Base-by-base conservation (phyloP, 2,329 filamentous ascomycete species). In the Claviceps purpurea region DNA sequence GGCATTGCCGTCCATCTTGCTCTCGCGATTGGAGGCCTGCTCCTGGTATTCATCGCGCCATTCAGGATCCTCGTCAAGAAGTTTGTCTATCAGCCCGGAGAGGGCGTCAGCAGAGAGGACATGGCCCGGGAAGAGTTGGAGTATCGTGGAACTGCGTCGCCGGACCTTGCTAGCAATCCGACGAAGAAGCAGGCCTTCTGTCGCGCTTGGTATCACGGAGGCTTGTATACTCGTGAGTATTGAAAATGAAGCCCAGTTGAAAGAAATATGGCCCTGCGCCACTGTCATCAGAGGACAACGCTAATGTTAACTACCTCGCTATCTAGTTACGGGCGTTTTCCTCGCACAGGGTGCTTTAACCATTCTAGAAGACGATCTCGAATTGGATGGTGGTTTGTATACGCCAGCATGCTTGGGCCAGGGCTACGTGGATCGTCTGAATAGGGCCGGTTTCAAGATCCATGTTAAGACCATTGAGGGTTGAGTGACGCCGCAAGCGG, bases 321-420 rank as follows among this genome's bases (percentile, higher is more conserved):
- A 41, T 14, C 18, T 50, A 84, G 81, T 87, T 50, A 89, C 85
- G 4, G 86, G 76, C 0, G 61, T 82, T 18, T 72, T 84, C 30
- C 61, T 87, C 14, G 75, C 76, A 2, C 75, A 88, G 59, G 85
- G 77, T 13, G 85, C 84, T 4, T 68, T 77, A 41, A 80, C 81
- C 0, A 70, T 90, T 37, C 68, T 89, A 16, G 73, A 84, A 53
- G 82, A 85, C 41, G 74, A 81, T 14, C 68, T 79, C 13, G 65
- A 73, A 39, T 68, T 87, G 13, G 73, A 72, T 1, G 85, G 85
- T 18, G 86, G 85, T 2, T 69, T 88, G 24, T 78, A 86, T 56
- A 90, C 87, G 1, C 81, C 86, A 0, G 83, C 85, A 0, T 85
- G 78, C 51, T 68, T 90, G 2, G 86, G 86, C 1, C 79, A 84